Evolutionary conservation across 768 basidiomycete genomes (phyloP).

Genomic region (Podaxis sp.): DNA sequence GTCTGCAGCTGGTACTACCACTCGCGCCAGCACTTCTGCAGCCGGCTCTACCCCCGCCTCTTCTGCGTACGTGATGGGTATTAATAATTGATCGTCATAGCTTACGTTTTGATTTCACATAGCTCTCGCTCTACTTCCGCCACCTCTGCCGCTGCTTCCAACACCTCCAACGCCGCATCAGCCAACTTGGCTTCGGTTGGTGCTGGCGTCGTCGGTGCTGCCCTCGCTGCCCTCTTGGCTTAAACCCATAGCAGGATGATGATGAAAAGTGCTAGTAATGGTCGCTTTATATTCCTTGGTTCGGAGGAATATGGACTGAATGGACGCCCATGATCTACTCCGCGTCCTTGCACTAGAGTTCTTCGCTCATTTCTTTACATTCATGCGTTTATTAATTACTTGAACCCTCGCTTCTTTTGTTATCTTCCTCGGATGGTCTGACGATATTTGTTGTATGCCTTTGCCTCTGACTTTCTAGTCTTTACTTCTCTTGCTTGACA

Average conservation of each 20-base stretch:
- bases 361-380: neutral
- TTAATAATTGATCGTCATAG: neutral
- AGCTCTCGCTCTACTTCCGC: constrained; percentile 6
- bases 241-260: constrained; percentile 23
- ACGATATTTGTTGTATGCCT: constrained; percentile 9
- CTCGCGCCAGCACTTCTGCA: constrained; percentile 18
- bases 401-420: constrained; percentile 1
- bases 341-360: neutral
- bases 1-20: constrained; percentile 15
- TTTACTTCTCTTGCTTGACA: neutral
- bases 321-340: neutral
- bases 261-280: constrained; percentile 2
- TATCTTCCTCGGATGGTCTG: neutral
- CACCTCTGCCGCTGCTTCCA: constrained; percentile 10
- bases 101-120: neutral
- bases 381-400: constrained; percentile 6
- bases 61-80: neutral
- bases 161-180: constrained; percentile 28
- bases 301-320: constrained; percentile 3
- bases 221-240: constrained; percentile 41
- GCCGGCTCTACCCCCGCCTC: constrained; percentile 5
- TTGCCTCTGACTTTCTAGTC: neutral
- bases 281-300: neutral
- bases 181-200: constrained; percentile 36
- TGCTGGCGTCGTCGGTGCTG: constrained; percentile 42